phyloP scores from a whole-genome alignment of 495 filamentous ascomycete species.

The Platismatia glauca region DNA sequence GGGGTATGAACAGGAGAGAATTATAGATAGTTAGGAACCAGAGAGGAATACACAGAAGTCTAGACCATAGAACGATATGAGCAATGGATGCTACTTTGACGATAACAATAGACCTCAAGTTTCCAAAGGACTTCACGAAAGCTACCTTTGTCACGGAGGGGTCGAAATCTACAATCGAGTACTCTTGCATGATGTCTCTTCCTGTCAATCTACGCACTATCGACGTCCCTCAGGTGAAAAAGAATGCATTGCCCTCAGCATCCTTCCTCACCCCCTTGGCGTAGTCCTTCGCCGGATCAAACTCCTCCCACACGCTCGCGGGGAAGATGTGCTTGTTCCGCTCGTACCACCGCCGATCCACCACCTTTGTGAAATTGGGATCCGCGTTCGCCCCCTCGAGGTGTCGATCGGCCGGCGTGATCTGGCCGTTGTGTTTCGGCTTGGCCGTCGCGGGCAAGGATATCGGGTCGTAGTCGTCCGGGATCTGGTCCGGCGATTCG shows the following conservation, averaged over 20 bases:
- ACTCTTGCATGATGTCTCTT: background rate
- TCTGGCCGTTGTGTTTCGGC: conserved; percentile 22
- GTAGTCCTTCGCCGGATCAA: conserved; percentile 83
- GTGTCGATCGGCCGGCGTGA: conserved; percentile 15
- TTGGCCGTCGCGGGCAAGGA: conserved; percentile 37
- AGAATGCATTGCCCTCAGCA: conserved; percentile 82
- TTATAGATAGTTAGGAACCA: no score
- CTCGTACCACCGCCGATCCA: conserved; percentile 94
- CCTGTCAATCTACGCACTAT: background rate
- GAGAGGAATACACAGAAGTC: no score
- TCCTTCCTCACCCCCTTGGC: conserved; percentile 72
- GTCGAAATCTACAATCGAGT: background rate
- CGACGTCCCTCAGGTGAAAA: conserved; percentile 47
- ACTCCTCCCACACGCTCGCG: conserved; percentile 90
- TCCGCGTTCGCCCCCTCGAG: conserved; percentile 77
- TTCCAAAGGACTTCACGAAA: background rate
- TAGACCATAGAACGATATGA: no score
- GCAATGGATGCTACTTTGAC: background rate
- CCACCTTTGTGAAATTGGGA: conserved; percentile 80
- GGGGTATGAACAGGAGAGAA: no score
- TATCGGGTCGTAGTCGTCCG: conserved; percentile 36
- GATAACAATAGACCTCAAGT: no score
- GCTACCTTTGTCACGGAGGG: background rate
- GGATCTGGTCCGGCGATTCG: conserved; percentile 3
- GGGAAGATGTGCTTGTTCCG: conserved; percentile 96